Evolutionary conservation across 2,329 filamentous ascomycete species (phyloP).

Genomic region (Aspergillus alliaceus): DNA sequence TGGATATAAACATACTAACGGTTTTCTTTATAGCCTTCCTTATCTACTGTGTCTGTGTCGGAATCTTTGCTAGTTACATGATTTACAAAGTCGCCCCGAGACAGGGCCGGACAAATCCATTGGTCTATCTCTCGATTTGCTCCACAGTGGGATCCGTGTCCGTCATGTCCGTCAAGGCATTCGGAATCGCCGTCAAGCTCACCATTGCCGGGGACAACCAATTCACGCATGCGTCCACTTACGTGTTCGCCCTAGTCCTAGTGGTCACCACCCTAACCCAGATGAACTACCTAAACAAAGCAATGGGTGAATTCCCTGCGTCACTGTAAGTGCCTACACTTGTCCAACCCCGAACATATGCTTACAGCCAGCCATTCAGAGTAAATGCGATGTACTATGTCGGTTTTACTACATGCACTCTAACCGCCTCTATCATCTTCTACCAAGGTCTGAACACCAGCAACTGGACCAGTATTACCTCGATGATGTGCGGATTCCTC

Average conservation of each 20-base stretch:
- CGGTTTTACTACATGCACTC: conserved; percentile 91
- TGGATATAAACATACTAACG: conserved; percentile 4
- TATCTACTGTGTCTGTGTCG: conserved; percentile 77
- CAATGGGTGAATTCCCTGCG: conserved; percentile 91
- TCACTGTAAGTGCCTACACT: conserved; percentile 74
- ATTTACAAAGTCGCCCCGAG: conserved; percentile 90
- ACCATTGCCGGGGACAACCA: conserved; percentile 93
- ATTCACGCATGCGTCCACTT: conserved; percentile 91
- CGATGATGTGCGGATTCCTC: conserved; percentile 87
- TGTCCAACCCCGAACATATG: background rate
- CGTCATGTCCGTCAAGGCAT: conserved; percentile 98
- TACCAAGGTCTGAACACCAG: conserved; percentile 96
- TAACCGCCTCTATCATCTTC: conserved; percentile 92
- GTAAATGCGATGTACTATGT: conserved; percentile 98
- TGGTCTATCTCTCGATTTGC: conserved; percentile 97
- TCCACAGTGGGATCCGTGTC: conserved; percentile 95
- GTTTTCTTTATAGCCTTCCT: conserved; percentile 68
- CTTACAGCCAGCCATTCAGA: conserved; percentile 47
- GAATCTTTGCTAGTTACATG: conserved; percentile 85
- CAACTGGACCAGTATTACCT: conserved; percentile 86
- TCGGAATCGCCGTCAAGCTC: conserved; percentile 95
- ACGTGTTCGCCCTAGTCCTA: conserved; percentile 94
- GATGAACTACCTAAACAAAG: conserved; percentile 99
- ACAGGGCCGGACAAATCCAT: conserved; percentile 90
- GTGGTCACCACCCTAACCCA: conserved; percentile 93